Base-by-base conservation (phyloP, 2,329 filamentous ascomycete species). In the Trichophyton benhamiae region DNA sequence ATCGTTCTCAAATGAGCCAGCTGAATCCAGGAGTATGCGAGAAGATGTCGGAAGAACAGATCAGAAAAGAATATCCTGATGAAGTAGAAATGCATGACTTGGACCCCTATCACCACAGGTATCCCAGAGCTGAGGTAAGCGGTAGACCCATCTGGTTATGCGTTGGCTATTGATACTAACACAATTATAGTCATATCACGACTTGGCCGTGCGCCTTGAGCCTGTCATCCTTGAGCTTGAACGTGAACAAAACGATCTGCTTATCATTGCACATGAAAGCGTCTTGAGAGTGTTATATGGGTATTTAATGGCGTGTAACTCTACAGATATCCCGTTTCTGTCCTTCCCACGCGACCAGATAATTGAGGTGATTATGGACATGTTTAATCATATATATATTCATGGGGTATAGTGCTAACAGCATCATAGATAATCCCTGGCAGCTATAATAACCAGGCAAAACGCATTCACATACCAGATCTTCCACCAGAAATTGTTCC, bases 271-370 rank as follows among this genome's bases (percentile, higher is more conserved):
- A 0, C 94, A 99, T 73, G 94, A 99, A 74, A 95, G 90, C 59
- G 94, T 99, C n/a, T 82, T 99, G 55, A 88, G 94, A 49, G 94
- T 99, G 25, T 82, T 99, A 2, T 99, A 99, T 72, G 91, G 91
- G 25, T 99, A 99, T 74, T 80, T 99, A 44, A 99, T 99, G 94
- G 94, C 95, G 68, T 97, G 94, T 76, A 94, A 92, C 72, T 91
- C 95, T 7, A 88, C 87, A 74, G 91, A 95, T 70, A 99, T 99
- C 65, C 94, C 94, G 3, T 87, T 86, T 67, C 83, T 99, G 64
- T 88, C 90, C 66, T 99, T 99, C 70, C 94, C 94, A 3, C 88
- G 94, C 49, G 87, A 99, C 71, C 91, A 99, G 72, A 97, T 99
- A 71, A 96, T 99, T 67, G 94, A 99, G 79, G 84, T 84, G 72